Conservation (phyloP, 495 filamentous ascomycete genomes). For the Alectoria sarmentosa region DNA sequence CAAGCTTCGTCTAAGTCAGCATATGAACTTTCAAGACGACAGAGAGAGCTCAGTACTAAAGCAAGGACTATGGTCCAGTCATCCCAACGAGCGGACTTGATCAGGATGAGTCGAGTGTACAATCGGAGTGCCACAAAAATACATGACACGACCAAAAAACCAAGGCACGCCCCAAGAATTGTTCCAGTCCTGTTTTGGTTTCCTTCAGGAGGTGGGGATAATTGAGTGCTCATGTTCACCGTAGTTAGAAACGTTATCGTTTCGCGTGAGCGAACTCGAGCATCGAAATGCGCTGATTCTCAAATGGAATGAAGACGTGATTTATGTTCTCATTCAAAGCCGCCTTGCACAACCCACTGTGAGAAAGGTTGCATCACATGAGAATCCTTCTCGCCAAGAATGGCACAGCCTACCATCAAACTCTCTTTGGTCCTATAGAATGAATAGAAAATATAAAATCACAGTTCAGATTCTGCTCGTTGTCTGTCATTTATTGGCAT, state of each 20-base stretch:
- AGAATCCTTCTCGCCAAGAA: background rate
- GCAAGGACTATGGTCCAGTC: conserved; percentile 11
- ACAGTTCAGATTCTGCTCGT: background rate
- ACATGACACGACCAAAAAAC: background rate
- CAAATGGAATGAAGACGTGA: background rate
- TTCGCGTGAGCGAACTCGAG: background rate
- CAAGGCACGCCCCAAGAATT: background rate
- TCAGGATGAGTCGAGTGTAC: conserved; percentile 5
- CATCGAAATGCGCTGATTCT: background rate
- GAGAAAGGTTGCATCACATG: background rate
- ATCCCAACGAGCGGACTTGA: conserved; percentile 10
- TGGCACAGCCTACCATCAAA: background rate
- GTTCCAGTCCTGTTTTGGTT: conserved; percentile 4
- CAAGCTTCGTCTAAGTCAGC: conserved; percentile 9
- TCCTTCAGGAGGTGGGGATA: background rate
- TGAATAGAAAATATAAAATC: background rate
- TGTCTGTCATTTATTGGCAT: too few species aligned
- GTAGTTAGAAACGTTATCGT: background rate
- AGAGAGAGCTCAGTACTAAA: conserved; percentile 1
- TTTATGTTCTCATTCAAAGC: background rate
- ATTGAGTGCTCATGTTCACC: background rate
- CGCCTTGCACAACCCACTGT: background rate
- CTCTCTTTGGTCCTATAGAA: background rate
- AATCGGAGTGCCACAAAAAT: conserved; percentile 6
- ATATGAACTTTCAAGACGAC: background rate